These are phyloP conservation scores for Stachybotrys chartarum DNA, from an alignment of 2,329 filamentous ascomycete species.

Conservation along the genomic window DNA sequence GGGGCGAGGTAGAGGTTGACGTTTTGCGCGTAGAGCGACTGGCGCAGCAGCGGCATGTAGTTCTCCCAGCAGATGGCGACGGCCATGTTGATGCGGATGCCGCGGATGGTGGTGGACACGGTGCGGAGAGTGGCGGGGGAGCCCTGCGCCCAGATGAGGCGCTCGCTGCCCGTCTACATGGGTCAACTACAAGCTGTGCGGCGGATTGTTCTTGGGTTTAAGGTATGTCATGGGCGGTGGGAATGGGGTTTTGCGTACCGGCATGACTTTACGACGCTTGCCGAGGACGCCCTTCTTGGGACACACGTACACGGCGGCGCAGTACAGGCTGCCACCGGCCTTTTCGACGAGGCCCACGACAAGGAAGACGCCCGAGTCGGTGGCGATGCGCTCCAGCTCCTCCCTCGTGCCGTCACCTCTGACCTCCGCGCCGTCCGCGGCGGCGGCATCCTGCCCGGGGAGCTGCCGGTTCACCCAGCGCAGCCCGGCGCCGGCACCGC, in stretches of 20 bases:
- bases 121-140: constrained; percentile 71
- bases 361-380: constrained; percentile 73
- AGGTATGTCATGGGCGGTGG: neutral
- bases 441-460: constrained; percentile 10
- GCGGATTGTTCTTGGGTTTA: neutral
- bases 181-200: neutral
- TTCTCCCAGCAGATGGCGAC: constrained; percentile 96
- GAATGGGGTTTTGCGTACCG: constrained; percentile 42
- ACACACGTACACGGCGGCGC: constrained; percentile 74
- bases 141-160: constrained; percentile 85
- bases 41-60: constrained; percentile 85
- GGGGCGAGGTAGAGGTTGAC: constrained; percentile 88
- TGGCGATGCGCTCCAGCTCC: constrained; percentile 66
- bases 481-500: constrained; percentile 57
- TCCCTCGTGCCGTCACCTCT: constrained; percentile 63
- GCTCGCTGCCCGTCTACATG: constrained; percentile 64
- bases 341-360: constrained; percentile 75
- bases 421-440: constrained; percentile 26
- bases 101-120: constrained; percentile 71
- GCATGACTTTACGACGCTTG: constrained; percentile 89
- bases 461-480: constrained; percentile 63
- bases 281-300: constrained; percentile 66
- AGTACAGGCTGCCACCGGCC: constrained; percentile 77
- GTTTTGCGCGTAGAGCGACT: constrained; percentile 81
- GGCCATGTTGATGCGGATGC: constrained; percentile 71